A percentile compares a stretch with the other conserved stretches of the same genome.
phyloP scores from a whole-genome alignment of 257 asterid genomes.

The Przewalskia tangutica region DNA sequence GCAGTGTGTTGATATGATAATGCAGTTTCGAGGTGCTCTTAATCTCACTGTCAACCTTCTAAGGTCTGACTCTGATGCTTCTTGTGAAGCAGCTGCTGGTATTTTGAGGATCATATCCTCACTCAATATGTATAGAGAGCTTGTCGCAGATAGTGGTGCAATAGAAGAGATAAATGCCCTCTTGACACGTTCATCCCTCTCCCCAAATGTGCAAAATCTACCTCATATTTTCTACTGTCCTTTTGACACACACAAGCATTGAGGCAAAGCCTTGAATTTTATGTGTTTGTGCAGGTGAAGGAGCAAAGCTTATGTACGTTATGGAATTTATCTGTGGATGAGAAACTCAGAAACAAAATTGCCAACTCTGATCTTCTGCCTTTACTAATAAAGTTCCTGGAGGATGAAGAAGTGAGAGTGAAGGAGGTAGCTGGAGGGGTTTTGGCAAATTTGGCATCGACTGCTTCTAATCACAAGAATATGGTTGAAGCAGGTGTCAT shows the following conservation, averaged over 20 bases:
- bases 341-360: slow-evolving; percentile 47
- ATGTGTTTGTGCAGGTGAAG: slow-evolving; percentile 48
- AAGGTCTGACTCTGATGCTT: slow-evolving; percentile 51
- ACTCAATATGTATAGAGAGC: slow-evolving; percentile 46
- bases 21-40: slow-evolving; percentile 52
- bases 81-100: slow-evolving; percentile 90
- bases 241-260: slow-evolving; percentile 8
- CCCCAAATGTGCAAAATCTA: slow-evolving; percentile 38
- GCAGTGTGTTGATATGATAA: slow-evolving; percentile 52
- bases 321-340: slow-evolving; percentile 79
- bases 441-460: slow-evolving; percentile 60
- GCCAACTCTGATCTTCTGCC: slow-evolving; percentile 50
- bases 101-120: slow-evolving; percentile 57
- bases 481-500: slow-evolving; percentile 75
- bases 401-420: slow-evolving; percentile 59
- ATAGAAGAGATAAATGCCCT: slow-evolving; percentile 64
- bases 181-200: slow-evolving; percentile 46
- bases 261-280: slow-evolving; percentile 12
- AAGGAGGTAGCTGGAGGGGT: slow-evolving; percentile 69
- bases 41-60: slow-evolving; percentile 74
- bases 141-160: slow-evolving; percentile 72
- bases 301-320: slow-evolving; percentile 65
- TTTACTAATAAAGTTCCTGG: slow-evolving; percentile 50
- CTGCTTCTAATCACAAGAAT: slow-evolving; percentile 44
- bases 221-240: not conserved